Evolutionary conservation across 2,329 filamentous ascomycete species (phyloP), one percentile per base, ranked within the genome.

Genomic region (Huntiella bhutanensis): DNA sequence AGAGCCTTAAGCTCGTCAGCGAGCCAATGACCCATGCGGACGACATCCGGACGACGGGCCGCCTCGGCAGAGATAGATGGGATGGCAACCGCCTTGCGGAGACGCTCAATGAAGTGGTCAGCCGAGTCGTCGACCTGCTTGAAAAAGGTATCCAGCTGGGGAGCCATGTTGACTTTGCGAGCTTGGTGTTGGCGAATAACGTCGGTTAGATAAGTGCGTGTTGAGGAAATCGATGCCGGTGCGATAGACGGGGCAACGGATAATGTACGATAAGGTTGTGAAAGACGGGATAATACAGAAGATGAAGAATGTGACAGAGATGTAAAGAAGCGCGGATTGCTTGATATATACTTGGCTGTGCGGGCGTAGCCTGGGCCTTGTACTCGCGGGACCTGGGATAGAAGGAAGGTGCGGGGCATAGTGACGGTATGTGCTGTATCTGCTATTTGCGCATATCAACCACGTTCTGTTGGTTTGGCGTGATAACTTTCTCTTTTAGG

Each of bases 21-120:
- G 52, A 98, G 80, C 62, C 80, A 98, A 57, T 94, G 72, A 56
- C 84, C 91, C 91, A 98, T 98, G 68, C 80, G 84, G 58, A 98
- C 77, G 52, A 98, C 91, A 71, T 98, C 87, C 47, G 79, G 79
- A 50, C 91, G 79, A 58, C 84, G 80, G 55, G 81, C 80, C 58
- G 91, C 85, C 52, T 95, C 87, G 41, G 88, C 83, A 33, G 88
- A 96, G 60, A 98, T 73, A 52, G 91, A 98, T 15, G 91, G 91
- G 57, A 98, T 98, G 45, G 87, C 88, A 50, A 98, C 91, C 46
- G 91, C 91, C 64, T 87, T 77, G 58, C 83, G 75, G 51, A 98
- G 76, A 55, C 88, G 80, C 56, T 92, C 81, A 63, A 94, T 92
- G 66, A 94, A 95, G 59, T 75, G 69, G 54, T 78, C 74, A 43